Evolutionary conservation across 805 yeast species (phyloP), one percentile per base, ranked within the genome.

Genomic region (Metschnikowia matae): DNA sequence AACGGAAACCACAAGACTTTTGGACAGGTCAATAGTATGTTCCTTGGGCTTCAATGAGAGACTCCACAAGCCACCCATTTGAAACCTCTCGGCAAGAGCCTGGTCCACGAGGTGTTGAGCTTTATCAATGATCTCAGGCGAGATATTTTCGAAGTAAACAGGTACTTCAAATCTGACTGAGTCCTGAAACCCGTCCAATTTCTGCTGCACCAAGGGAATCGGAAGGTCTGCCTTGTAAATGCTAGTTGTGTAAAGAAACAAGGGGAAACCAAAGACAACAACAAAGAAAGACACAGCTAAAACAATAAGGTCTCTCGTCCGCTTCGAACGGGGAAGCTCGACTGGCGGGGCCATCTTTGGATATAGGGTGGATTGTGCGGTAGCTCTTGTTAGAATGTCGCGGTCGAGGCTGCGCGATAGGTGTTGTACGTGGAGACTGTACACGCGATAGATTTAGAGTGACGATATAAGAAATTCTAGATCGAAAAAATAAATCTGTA

Each of bases 161-260:
- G 84, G 83, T 11, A 80, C 65, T 18, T 65, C 60, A 53, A 68
- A 62, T 17, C 59, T 46, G 32, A 71, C 47, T n/a, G 39, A 20
- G 26, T 62, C 48, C 15, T 60, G 46, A 50, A 61, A 48, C 6
- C 17, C 42, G 48, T 68, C 63, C 56, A 66, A 58, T 35, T 50
- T 50, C 17, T 54, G 50, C 56, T 69, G 61, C 43, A 84, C 73
- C 40, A 69, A 68, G 1, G 65, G 67, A 11, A 70, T 59, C 14
- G 88, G 88, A 36, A 87, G 69, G 36, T 75, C 74, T 2, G 89
- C 87, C 48, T 90, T 69, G 58, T 82, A 76, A 17, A 84, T 79
- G 2, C 81, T 67, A 3, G 92, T 84, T 17, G 92, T 84, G 23
- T 58, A 51, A 34, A 68, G 58, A 82, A 86, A 85, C 48, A 83